phyloP scores from a whole-genome alignment of 805 yeast genomes.

The Wickerhamiella dianesei region DNA sequence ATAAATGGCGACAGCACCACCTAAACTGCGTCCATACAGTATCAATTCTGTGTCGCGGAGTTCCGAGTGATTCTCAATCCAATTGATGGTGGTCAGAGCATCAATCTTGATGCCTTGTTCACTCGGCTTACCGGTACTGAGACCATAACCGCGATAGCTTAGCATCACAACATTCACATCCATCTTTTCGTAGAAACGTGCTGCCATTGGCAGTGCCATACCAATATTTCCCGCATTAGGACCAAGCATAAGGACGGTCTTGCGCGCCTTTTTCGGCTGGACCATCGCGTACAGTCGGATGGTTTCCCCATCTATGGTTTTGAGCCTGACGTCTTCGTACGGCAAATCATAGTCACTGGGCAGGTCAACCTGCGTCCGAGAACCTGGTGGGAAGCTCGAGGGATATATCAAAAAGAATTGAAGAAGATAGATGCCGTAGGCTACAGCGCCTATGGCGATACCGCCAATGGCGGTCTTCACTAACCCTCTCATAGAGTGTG shows the following conservation, averaged over 20 bases:
- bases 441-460: neutral
- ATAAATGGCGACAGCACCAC: conserved; percentile 89
- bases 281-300: conserved; percentile 51
- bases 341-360: conserved; percentile 60
- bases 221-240: conserved; percentile 98
- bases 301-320: conserved; percentile 56
- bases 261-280: conserved; percentile 25
- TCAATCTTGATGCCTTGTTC: conserved; percentile 75
- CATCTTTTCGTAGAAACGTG: conserved; percentile 46
- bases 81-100: conserved; percentile 57
- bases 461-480: neutral
- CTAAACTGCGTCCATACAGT: conserved; percentile 79
- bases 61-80: conserved; percentile 39
- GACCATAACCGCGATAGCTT: conserved; percentile 86
- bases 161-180: conserved; percentile 69
- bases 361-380: conserved; percentile 50
- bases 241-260: conserved; percentile 63
- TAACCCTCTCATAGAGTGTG: neutral
- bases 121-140: conserved; percentile 58
- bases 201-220: conserved; percentile 68
- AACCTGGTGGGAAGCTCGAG: conserved; percentile 59
- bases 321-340: conserved; percentile 45
- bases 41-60: conserved; percentile 41
- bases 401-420: conserved; percentile 74
- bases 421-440: conserved; percentile 19